Evolutionary conservation across 768 basidiomycete genomes (phyloP).

Genomic region (Rhodocollybia butyracea): DNA sequence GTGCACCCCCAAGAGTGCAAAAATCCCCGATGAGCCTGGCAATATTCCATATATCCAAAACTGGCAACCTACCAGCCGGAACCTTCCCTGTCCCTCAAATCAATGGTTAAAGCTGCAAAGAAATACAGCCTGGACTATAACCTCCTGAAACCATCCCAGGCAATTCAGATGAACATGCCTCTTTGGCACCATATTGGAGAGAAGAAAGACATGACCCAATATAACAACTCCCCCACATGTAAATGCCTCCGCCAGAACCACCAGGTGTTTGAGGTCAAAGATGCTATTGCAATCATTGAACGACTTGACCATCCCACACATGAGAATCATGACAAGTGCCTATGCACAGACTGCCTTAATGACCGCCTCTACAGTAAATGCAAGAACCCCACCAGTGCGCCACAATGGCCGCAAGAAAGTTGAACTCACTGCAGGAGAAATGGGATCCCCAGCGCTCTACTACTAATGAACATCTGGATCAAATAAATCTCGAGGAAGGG

Average conservation of each 20-base stretch:
- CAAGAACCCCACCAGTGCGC: constrained; percentile 10
- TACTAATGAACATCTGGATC: not conserved
- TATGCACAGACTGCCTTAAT: constrained; percentile 1
- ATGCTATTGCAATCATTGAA: not conserved
- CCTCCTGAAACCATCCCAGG: not conserved
- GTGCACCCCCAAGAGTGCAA: not conserved
- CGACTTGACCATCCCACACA: not conserved
- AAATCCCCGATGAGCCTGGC: not conserved
- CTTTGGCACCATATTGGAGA: constrained; percentile 12
- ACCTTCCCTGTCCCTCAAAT: not conserved
- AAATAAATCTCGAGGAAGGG: not conserved
- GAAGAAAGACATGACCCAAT: not conserved
- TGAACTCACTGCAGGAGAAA: not conserved
- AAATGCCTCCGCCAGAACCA: constrained; percentile 8
- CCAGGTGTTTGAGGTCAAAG: not conserved
- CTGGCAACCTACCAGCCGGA: not conserved
- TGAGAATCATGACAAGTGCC: not conserved
- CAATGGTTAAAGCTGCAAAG: not conserved
- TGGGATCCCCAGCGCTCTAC: constrained; percentile 1
- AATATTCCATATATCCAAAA: constrained; percentile 3
- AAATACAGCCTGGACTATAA: constrained; percentile 8
- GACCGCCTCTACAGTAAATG: not conserved
- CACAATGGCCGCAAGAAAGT: not conserved
- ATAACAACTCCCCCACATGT: constrained; percentile 2
- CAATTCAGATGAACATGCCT: constrained; percentile 2